Evolutionary conservation across 306 rosid genomes (phyloP).

Genomic region (Luffa aegyptiaca): DNA sequence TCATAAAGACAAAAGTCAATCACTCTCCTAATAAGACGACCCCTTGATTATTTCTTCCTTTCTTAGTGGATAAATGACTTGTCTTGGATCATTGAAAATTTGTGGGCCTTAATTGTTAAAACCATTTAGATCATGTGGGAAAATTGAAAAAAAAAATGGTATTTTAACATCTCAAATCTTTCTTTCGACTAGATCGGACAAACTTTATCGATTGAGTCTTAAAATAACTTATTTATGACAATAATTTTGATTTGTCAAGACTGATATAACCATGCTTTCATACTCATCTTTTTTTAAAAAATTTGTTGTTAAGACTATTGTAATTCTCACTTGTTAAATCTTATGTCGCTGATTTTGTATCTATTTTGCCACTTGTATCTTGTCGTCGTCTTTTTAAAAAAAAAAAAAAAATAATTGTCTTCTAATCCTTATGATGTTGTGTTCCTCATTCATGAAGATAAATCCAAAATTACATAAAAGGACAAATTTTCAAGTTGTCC

Average conservation of each 20-base stretch:
- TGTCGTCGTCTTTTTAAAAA: no score
- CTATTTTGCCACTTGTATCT: no score
- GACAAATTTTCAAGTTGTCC: no score
- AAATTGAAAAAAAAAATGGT: neutral
- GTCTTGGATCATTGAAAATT: neutral
- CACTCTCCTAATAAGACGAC: neutral
- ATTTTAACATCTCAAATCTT: neutral
- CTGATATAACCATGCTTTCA: neutral
- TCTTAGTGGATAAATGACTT: neutral
- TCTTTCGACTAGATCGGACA: neutral
- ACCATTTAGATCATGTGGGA: neutral
- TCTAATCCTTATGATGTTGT: no score
- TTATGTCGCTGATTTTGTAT: no score
- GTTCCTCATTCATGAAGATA: no score
- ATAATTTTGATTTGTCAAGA: no score
- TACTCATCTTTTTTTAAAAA: no score
- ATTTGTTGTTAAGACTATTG: neutral
- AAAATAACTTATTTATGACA: no score
- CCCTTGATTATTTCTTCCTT: neutral
- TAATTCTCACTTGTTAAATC: no score
- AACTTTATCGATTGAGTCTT: neutral
- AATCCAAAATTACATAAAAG: no score
- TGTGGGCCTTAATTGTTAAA: neutral
- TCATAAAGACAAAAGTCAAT: neutral
- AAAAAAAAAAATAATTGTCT: no score